phyloP scores from a whole-genome alignment of 2,329 filamentous ascomycete species.

The Aureobasidium subglaciale region DNA sequence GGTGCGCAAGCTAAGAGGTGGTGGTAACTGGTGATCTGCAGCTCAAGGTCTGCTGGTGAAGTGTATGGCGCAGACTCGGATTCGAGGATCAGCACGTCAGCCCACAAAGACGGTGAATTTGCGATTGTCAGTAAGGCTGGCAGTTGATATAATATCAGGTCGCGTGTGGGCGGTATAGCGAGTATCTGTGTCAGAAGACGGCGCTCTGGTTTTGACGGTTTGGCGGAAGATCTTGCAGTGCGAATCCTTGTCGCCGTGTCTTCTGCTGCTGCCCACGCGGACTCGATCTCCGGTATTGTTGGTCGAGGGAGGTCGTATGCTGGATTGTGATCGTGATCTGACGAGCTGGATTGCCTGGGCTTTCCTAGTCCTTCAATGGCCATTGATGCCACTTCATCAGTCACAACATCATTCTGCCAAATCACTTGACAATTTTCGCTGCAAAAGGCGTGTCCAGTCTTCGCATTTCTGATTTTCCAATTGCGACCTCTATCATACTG shows the following conservation, averaged over 20 bases:
- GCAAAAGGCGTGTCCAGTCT: slow-evolving; percentile 39
- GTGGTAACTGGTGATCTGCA: slow-evolving; percentile 35
- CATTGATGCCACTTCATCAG: neutral
- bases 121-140: slow-evolving; percentile 31
- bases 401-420: slow-evolving; percentile 28
- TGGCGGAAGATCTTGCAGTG: neutral
- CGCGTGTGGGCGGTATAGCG: slow-evolving; percentile 17
- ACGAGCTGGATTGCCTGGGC: neutral
- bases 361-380: slow-evolving; percentile 23
- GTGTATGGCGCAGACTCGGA: slow-evolving; percentile 37
- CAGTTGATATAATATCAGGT: slow-evolving; percentile 38
- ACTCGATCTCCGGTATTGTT: slow-evolving; percentile 19
- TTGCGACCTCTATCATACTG: slow-evolving; percentile 38
- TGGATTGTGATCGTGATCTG: neutral
- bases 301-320: slow-evolving; percentile 4
- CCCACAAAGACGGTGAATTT: slow-evolving; percentile 28
- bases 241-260: slow-evolving; percentile 9
- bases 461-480: slow-evolving; percentile 31
- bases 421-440: slow-evolving; percentile 27
- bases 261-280: slow-evolving; percentile 7
- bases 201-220: slow-evolving; percentile 16
- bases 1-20: slow-evolving; percentile 38
- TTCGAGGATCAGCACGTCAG: slow-evolving; percentile 32
- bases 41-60: slow-evolving; percentile 32
- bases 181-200: slow-evolving; percentile 15